Base-by-base conservation (phyloP, 108 stramenopile species). In the Pinguiococcus pyrenoidosus region DNA sequence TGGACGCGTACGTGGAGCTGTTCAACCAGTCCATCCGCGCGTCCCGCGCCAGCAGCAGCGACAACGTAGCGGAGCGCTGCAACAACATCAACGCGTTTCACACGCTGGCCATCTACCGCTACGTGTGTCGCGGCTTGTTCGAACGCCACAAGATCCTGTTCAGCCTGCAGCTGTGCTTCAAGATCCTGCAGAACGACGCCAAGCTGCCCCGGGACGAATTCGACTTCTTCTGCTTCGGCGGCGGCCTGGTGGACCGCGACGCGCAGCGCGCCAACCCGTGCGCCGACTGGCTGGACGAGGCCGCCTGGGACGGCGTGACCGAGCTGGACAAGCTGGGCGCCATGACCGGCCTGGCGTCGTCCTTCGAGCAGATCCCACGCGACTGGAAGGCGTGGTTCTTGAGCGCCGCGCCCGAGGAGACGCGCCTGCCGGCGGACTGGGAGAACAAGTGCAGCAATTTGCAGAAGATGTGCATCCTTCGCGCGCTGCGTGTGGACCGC, bases 81-180 rank as follows among this genome's bases (percentile, higher is more conserved):
- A 51, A 69, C n/a, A 37, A 58, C 26, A 79, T 79, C 66, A 79
- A 79, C 59, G 46, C 42, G 32, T 32, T 38, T 34, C 77, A 79
- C 53, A 79, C 75, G 4, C 46, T 56, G 1, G 48, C 63, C 10
- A 70, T 79, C 4, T 79, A 77, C 66, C 33, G 59, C 46, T 74
- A 71, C 39, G 74, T 75, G 22, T 79, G 77, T 64, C 54, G 72
- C 2, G 77, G 70, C 17, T 70, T 79, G 29, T 79, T 79, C 37
- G 77, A 79, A 49, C 28, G 45, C 0, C 75, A 79, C 51, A 79
- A 79, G 29, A 46, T 76, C 8, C 46, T 79, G 2, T 72, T 79
- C 14, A 56, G 65, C 1, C 38, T 78, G 18, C 74, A 75, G 47
- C 70, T 78, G 4, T 72, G 71, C 40, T 40, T 75, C 46, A 66